These are phyloP conservation scores for Dactylellina sp. DNA, from an alignment of 2,329 filamentous ascomycete species.

Conservation along the genomic window DNA sequence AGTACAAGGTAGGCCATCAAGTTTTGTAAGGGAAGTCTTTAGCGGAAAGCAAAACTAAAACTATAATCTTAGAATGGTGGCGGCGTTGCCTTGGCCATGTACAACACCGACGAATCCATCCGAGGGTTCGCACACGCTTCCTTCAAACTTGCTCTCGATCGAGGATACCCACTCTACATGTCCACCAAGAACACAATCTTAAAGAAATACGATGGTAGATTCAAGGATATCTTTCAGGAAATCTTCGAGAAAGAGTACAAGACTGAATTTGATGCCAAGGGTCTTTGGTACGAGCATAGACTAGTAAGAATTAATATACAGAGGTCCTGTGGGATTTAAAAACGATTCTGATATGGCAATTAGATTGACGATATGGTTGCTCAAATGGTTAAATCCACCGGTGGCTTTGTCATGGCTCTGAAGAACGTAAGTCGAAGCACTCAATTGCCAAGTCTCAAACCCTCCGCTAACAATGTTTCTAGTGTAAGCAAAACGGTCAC, in stretches of 20 bases:
- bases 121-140: conserved; percentile 92
- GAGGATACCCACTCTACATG: conserved; percentile 96
- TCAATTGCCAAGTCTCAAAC: conserved; percentile 7
- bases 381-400: conserved; percentile 99
- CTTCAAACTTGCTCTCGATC: conserved; percentile 92
- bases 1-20: conserved; percentile 78
- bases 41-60: background rate
- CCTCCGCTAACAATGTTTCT: conserved; percentile 15
- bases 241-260: conserved; percentile 90
- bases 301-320: conserved; percentile 65
- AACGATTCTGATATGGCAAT: background rate
- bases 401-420: conserved; percentile 95
- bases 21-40: no score
- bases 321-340: no score
- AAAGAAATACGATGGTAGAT: conserved; percentile 97
- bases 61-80: conserved; percentile 71
- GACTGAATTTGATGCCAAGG: conserved; percentile 86
- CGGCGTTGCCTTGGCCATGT: conserved; percentile 92
- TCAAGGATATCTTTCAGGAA: conserved; percentile 99
- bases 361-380: conserved; percentile 98
- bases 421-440: conserved; percentile 77
- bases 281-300: conserved; percentile 99
- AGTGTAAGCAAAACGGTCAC: conserved; percentile 31
- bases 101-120: conserved; percentile 98
- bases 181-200: conserved; percentile 99